A percentile compares a stretch with the other conserved stretches of the same genome.
Conservation (phyloP, 352 stramenopile species). For the Globisporangium uncinulatum region DNA sequence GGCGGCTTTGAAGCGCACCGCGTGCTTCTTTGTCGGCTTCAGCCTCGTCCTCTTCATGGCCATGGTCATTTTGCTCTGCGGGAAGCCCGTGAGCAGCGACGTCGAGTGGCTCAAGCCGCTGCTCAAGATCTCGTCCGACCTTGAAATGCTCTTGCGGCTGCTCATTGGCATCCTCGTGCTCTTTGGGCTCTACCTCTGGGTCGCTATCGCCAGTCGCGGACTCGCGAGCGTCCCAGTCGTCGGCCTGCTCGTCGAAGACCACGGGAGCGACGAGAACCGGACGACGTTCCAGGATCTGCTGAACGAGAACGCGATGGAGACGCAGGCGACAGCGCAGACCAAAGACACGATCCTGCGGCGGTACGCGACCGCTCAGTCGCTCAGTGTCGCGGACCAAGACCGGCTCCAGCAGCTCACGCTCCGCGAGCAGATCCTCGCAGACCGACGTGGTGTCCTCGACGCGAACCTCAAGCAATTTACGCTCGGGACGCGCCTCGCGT, state of each 20-base stretch:
- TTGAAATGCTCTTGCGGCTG: conserved; percentile 66
- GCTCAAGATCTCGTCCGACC: conserved; percentile 66
- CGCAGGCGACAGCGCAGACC: conserved; percentile 57
- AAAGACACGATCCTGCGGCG: conserved; percentile 64
- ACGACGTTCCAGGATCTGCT: conserved; percentile 71
- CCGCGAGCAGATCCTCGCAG: conserved; percentile 56
- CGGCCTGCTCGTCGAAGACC: conserved; percentile 73
- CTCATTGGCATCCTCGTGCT: conserved; percentile 69
- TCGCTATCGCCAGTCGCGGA: conserved; percentile 61
- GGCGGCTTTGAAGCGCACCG: conserved; percentile 65
- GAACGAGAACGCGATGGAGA: conserved; percentile 69
- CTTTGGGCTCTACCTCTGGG: conserved; percentile 73
- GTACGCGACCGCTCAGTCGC: conserved; percentile 54
- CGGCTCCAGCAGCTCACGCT: conserved; percentile 69
- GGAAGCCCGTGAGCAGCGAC: conserved; percentile 67
- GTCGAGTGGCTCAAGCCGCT: conserved; percentile 83
- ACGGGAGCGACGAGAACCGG: conserved; percentile 58
- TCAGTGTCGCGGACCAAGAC: conserved; percentile 66
- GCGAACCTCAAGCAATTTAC: conserved; percentile 57
- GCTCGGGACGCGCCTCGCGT: conserved; percentile 31
- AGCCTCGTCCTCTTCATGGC: conserved; percentile 59
- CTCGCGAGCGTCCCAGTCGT: conserved; percentile 71
- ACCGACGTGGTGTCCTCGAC: conserved; percentile 62
- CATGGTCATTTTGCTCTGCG: conserved; percentile 66
- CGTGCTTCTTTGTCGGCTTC: conserved; percentile 68